A percentile compares a stretch with the other conserved stretches of the same genome.
These are phyloP conservation scores for Bipolaris zeicola DNA, from an alignment of 2,329 filamentous ascomycete species.

Conservation along the genomic window DNA sequence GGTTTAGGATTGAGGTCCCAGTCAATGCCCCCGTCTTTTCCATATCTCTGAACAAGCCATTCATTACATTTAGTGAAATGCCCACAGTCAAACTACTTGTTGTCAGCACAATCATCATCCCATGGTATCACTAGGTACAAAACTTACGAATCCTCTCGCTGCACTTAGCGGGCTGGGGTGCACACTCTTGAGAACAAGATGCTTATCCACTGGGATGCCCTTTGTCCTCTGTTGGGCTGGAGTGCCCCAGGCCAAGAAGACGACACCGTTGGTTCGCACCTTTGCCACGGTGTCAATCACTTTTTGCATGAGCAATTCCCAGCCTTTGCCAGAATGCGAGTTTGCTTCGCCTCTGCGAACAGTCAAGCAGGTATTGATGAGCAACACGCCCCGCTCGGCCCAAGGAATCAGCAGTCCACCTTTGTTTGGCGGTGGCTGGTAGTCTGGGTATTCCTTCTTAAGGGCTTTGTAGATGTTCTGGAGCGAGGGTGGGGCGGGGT, in stretches of 20 bases:
- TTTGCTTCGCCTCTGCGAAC: slow-evolving; percentile 89
- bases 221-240: slow-evolving; percentile 80
- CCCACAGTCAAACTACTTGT: slow-evolving; percentile 68
- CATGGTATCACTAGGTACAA: neutral
- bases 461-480: slow-evolving; percentile 92
- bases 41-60: slow-evolving; percentile 82
- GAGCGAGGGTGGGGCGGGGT: slow-evolving; percentile 84
- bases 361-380: slow-evolving; percentile 94
- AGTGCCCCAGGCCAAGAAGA: slow-evolving; percentile 92
- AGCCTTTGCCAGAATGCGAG: slow-evolving; percentile 82
- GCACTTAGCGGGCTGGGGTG: slow-evolving; percentile 96
- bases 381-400: slow-evolving; percentile 89
- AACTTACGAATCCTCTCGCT: slow-evolving; percentile 72
- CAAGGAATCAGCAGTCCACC: slow-evolving; percentile 87
- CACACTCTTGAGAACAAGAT: slow-evolving; percentile 83
- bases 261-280: slow-evolving; percentile 78
- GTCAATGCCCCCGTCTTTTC: slow-evolving; percentile 78
- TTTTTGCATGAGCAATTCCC: slow-evolving; percentile 91
- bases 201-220: slow-evolving; percentile 72
- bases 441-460: slow-evolving; percentile 84
- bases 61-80: slow-evolving; percentile 84
- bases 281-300: slow-evolving; percentile 86
- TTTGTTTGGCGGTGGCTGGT: slow-evolving; percentile 74
- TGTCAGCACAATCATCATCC: slow-evolving; percentile 40
- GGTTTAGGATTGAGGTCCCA: slow-evolving; percentile 68